Base-by-base conservation (phyloP, 495 filamentous ascomycete genomes). In the Trichoderma virens region DNA sequence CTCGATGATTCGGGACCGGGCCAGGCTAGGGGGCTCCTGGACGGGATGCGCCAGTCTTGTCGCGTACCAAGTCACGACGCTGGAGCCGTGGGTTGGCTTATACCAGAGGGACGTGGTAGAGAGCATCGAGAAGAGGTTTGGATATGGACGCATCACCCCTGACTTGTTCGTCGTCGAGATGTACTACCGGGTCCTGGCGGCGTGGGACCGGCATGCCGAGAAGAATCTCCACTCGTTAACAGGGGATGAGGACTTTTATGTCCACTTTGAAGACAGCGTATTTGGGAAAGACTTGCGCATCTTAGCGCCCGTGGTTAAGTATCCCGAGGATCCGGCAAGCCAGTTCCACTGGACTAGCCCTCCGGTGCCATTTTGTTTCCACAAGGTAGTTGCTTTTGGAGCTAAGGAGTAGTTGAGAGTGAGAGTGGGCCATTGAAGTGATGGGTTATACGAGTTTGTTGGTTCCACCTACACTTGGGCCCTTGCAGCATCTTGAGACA, bases 41-140 rank as follows among this genome's bases (percentile, higher is more conserved):
- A 16, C 8, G 3, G 38, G 38, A 4, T 41, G 38, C 38, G 14
- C 38, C 13, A 41, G 38, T 5, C 18, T 41, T 11, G 5, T 18
- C 13, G 38, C 1, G 2, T 41, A 41, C 38, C 66, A 72, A 54
- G 59, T 38, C 28, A 64, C 61, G 60, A 59, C 64, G 41, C 56
- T 72, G 45, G 31, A 47, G 28, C 38, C 64, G 35, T 67, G 65
- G 64, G 67, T 70, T 5, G 70, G 70, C 18, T 39, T 72, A 60
- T 70, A 72, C 64, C 18, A 65, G 20, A 45, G 23, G 45, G 63
- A 69, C 60, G 56, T 61, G 18, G 69, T 72, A 14, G 34, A 20
- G 16, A 27, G 30, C 43, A 67, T 67, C 18, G 64, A 69, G 59
- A 61, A 68, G 35, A 62, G 65, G 43, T 72, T 70, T 61, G 35